Percentiles rank a stretch among this genome's conserved stretches.
phyloP scores from a whole-genome alignment of 2,329 filamentous ascomycete genomes.

The Pseudofabraea citricarpa region DNA sequence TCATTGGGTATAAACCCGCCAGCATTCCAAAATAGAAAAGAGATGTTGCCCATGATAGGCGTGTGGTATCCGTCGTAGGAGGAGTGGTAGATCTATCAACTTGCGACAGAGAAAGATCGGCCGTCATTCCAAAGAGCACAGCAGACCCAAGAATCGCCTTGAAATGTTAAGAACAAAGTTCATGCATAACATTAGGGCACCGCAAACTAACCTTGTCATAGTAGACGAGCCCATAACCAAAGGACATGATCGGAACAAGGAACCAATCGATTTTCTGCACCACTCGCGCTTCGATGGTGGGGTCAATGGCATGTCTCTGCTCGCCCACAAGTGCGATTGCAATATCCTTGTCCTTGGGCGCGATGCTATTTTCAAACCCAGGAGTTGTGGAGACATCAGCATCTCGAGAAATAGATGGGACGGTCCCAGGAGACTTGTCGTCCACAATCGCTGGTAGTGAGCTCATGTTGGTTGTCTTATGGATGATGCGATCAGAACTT shows the following conservation, averaged over 20 bases:
- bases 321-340: slow-evolving; percentile 25
- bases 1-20: slow-evolving; percentile 68
- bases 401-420: neutral
- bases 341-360: slow-evolving; percentile 16
- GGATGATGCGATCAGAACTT: no score
- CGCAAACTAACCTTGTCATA: slow-evolving; percentile 54
- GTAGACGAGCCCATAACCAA: slow-evolving; percentile 63
- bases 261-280: slow-evolving; percentile 63
- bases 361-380: neutral
- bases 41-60: slow-evolving; percentile 72
- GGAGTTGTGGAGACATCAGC: neutral
- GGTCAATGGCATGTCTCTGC: slow-evolving; percentile 35
- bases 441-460: neutral
- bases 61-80: slow-evolving; percentile 56
- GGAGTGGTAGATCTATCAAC: slow-evolving; percentile 42
- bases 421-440: neutral
- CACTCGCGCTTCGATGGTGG: slow-evolving; percentile 48
- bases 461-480: neutral
- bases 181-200: neutral
- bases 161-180: neutral
- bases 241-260: slow-evolving; percentile 62
- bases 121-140: slow-evolving; percentile 71
- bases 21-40: slow-evolving; percentile 81
- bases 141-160: slow-evolving; percentile 70
- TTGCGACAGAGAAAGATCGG: slow-evolving; percentile 57